Evolutionary conservation across 148 eudicot genomes (phyloP).

Genomic region (Pharnaceum exiguum): DNA sequence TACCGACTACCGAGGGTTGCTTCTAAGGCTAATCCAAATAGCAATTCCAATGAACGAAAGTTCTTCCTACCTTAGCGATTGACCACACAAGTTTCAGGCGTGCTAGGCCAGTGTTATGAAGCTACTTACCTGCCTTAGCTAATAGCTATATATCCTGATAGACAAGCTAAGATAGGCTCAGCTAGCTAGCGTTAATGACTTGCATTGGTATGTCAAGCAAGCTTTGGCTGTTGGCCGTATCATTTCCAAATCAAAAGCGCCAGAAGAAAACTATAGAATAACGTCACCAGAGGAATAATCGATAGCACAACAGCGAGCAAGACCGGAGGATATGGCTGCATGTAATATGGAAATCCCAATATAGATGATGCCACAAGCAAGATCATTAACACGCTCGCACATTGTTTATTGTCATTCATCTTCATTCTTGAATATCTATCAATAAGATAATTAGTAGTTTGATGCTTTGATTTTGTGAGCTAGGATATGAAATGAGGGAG

Average conservation of each 20-base stretch:
- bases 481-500: no score
- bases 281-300: constrained; percentile 15
- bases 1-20: no score
- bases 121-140: no score
- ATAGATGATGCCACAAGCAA: constrained; percentile 9
- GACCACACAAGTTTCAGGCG: no score
- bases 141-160: neutral
- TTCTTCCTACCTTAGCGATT: no score
- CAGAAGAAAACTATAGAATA: constrained; percentile 12
- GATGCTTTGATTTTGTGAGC: neutral
- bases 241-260: constrained; percentile 19
- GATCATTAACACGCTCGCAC: constrained; percentile 12
- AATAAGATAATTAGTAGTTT: neutral
- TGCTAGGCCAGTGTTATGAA: no score
- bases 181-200: neutral
- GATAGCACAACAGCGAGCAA: constrained; percentile 12
- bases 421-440: neutral
- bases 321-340: constrained; percentile 24
- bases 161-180: neutral
- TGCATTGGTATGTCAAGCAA: neutral
- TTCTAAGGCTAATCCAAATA: no score
- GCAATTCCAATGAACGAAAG: no score
- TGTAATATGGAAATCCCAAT: constrained; percentile 20
- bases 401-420: neutral
- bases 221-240: neutral